Conservation (phyloP, 441 rosid species). For the Pelargonium citronellum region DNA sequence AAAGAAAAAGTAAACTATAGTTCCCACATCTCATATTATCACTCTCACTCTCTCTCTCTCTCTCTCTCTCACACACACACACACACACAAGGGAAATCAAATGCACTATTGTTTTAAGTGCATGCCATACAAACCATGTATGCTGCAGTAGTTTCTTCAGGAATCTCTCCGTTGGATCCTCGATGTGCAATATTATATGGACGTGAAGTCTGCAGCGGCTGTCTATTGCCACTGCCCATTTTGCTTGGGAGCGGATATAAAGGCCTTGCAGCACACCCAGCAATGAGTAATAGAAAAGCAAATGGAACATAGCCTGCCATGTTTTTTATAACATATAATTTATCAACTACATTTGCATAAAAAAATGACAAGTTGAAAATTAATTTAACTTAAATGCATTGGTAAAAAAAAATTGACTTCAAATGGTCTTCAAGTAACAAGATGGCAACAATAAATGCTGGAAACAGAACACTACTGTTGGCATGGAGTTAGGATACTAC, state of each 20-base stretch:
- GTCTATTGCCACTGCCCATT: slow-evolving; percentile 29
- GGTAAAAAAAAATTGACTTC: no score
- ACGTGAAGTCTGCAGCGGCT: slow-evolving; percentile 74
- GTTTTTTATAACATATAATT: slow-evolving; percentile 9
- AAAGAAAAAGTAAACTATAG: not conserved
- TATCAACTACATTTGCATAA: not conserved
- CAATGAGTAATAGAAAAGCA: slow-evolving; percentile 38
- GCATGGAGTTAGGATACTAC: no score
- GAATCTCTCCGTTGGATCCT: slow-evolving; percentile 90
- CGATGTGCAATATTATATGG: slow-evolving; percentile 85
- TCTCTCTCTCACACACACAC: not conserved
- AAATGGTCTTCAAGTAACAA: no score
- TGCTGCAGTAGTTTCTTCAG: slow-evolving; percentile 91
- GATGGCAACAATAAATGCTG: no score
- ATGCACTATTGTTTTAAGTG: slow-evolving; percentile 8
- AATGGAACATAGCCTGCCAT: slow-evolving; percentile 43
- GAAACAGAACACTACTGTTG: no score
- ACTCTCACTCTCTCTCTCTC: not conserved
- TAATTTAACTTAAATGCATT: no score
- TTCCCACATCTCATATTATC: not conserved
- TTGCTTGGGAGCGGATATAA: slow-evolving; percentile 76
- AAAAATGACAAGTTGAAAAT: not conserved
- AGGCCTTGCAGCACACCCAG: slow-evolving; percentile 59
- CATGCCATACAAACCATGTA: slow-evolving; percentile 47
- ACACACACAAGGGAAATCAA: not conserved